Evolutionary conservation across 1,284 basidiomycete genomes (phyloP).

Genomic region (Fomitopsis pinicola): DNA sequence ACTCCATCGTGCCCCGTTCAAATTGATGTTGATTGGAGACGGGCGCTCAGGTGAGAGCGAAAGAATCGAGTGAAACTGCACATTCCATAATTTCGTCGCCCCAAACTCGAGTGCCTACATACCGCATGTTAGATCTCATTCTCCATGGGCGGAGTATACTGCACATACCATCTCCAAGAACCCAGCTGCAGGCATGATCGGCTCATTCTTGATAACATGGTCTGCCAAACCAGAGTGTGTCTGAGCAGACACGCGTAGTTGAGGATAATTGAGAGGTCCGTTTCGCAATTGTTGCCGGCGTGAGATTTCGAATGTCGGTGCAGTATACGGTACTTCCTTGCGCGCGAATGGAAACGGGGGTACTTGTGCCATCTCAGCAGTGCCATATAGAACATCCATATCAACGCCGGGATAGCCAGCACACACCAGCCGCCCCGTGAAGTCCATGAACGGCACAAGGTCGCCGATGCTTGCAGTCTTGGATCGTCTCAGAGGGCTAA

Average conservation of each 20-base stretch:
- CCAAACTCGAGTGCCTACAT: slow-evolving; percentile 19
- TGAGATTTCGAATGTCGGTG: too few relatives aligned
- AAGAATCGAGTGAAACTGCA: slow-evolving; percentile 19
- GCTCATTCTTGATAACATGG: slow-evolving; percentile 36
- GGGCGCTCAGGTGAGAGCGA: slow-evolving; percentile 27
- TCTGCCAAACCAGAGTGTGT: slow-evolving; percentile 35
- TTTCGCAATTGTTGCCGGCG: slow-evolving; percentile 16
- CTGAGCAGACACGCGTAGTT: slow-evolving; percentile 29
- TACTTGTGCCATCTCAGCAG: background rate
- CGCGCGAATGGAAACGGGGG: too few relatives aligned
- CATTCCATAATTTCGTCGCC: slow-evolving; percentile 17
- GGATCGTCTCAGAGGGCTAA: slow-evolving; percentile 22
- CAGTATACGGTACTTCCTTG: too few relatives aligned
- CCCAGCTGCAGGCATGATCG: slow-evolving; percentile 42
- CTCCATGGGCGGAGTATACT: background rate
- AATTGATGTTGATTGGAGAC: slow-evolving; percentile 19
- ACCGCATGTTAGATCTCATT: too few relatives aligned
- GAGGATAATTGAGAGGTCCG: slow-evolving; percentile 30
- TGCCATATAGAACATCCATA: slow-evolving; percentile 11
- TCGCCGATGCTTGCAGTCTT: background rate
- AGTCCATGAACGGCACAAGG: slow-evolving; percentile 1
- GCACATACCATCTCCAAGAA: slow-evolving; percentile 38
- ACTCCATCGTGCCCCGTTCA: slow-evolving; percentile 25
- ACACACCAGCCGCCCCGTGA: slow-evolving; percentile 9
- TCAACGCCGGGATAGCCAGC: slow-evolving; percentile 11